Evolutionary conservation across 352 stramenopile genomes (phyloP), one percentile per base, ranked within the genome.

Genomic region (Phytophthora meadii): DNA sequence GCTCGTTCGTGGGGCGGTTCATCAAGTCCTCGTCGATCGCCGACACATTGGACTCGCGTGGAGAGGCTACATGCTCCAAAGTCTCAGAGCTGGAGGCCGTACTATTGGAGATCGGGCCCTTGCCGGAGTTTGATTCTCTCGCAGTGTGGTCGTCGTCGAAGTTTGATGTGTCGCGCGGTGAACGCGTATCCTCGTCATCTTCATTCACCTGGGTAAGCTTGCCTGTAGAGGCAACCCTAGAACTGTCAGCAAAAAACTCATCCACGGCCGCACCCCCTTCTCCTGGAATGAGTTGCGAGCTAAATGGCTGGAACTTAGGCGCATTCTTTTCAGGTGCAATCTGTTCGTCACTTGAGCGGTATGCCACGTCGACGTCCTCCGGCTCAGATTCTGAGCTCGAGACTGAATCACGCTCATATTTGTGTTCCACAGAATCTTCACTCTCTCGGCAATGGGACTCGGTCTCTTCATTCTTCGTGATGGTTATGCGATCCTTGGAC

Each of bases 1-100:
- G 47, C 30, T 83, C 65, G 17, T 74, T 68, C 10, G 78, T 87
- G 5, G 78, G 76, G 12, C 78, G 78, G 50, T 79, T 76, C 42
- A 87, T 58, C 36, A 85, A 59, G 14, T 84, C 76, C 36, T 85
- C 76, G 37, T 84, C 78, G n/a, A 87, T 37, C 1, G 45, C 54
- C 1, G 74, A 81, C 39, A 54, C 46, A 46, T 42, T 57, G 45
- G 59, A 77, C 25, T 58, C 73, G 45, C 54, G 74, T 1, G 60
- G 61, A 48, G 62, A 72, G 25, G 17, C 34, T 5, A 65, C 27
- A 15, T 60, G 54, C 27, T 81, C 69, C 5, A 52, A 74, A 28
- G 30, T 22, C 11, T 74, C 73, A 3, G 64, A 72, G 24, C 62
- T 77, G 17, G 51, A 70, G 12, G 30, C 30, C 28, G 51, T 61